Evolutionary conservation across 768 basidiomycete genomes (phyloP), one percentile per base, ranked within the genome.

Genomic region (Daedaleopsis nitida): DNA sequence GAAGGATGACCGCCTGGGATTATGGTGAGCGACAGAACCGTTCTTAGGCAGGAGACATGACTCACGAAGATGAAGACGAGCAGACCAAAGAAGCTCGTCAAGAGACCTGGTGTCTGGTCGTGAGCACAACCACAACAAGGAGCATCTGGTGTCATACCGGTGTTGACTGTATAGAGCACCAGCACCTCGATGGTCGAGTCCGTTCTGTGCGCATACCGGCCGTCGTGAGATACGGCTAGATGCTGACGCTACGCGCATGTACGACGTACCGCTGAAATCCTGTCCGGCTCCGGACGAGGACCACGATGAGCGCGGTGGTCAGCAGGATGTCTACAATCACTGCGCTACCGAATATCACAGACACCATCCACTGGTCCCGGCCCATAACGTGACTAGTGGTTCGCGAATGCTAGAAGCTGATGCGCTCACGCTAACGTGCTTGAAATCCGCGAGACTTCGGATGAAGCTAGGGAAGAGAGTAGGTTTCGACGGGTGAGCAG

Each of bases 1-100:
- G 55, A 14, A 56, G 24, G 23, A 56, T 24, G 11, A 56, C 16
- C 5, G 44, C 43, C 55, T 56, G 44, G 16, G n/a, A 27, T 32
- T 3, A 17, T 11, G 17, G 13, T 43, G 4, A 43, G 23, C 42
- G 42, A 24, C 11, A 17, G 32, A 37, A 1, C 24, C 1, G 45
- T 47, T n/a, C 8, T 10, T 35, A 2, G 39, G 13, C 11, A n/a
- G 43, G 19, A 11, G 19, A 8, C 19, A 45, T 2, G 27, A 56
- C 55, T 34, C 27, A 56, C 55, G 45, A 47, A 56, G 21, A 47
- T 37, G 55, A 56, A 56, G 5, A 13, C 13, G 5, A 56, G 39
- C 17, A 52, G n/a, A 12, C 32, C 35, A n/a, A 52, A 52, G 17
- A 52, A 12, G 13, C 27, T 35, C 32, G 32, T 52, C 51, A 52